Base-by-base conservation (phyloP, 176 grass and related monocot species). In the Hordeum marinum region DNA sequence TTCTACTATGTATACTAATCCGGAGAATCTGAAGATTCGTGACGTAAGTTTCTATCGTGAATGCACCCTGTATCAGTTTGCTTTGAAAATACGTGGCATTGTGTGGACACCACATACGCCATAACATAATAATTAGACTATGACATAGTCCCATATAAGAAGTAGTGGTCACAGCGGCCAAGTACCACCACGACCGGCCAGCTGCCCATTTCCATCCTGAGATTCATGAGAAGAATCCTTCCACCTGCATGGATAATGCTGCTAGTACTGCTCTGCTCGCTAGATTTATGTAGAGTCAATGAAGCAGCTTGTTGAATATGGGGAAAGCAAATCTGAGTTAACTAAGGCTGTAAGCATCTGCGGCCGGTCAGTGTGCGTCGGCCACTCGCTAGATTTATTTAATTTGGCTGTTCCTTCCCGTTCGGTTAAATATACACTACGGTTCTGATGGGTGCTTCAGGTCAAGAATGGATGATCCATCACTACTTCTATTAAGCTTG, bases 201-300 rank as follows among this genome's bases (percentile, higher is more conserved):
- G 31, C 3, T 32, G 31, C 3, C 31, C 31, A 32, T 32, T 32
- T 32, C 1, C 31, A 32, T 32, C 31, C 31, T 32, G 31, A 32
- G 3, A n/a, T n/a, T n/a, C n/a, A n/a, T n/a, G 13, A 48, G 11
- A 45, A 57, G 34, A 58, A 59, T 71, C 66, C 34, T 41, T 59
- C 35, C 80, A 82, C 67, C 12, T 29, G 67, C 67, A 42, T 21
- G 67, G 50, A 82, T 58, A 50, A 50, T 17, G 7, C 37, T 39
- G 37, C 45, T 11, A 48, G 54, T 26, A 20, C 35, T 34, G 24
- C 61, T 7, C 57, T 40, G 2, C 29, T 29, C 29, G 2, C 29
- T 29, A 60, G 24, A 20, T 41, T 59, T 14, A 9, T 18, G 40
- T 31, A 24, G 52, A 58, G 50, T 71, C 24, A 50, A 3, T 41